Conservation (phyloP, 257 asterid species). For the Solanum gandarillasii region DNA sequence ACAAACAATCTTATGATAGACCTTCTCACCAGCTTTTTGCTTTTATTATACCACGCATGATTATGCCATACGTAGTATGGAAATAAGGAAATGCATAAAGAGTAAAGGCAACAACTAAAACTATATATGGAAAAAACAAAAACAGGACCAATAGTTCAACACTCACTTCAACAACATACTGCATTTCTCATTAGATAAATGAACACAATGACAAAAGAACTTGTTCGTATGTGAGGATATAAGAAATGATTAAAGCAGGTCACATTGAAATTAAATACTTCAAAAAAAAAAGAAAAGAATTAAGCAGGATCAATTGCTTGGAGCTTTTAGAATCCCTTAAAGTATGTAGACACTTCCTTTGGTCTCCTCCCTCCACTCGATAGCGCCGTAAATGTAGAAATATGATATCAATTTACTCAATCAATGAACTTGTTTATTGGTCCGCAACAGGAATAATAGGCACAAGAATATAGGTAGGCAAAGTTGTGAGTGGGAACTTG, state of each 20-base stretch:
- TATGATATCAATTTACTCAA: not conserved
- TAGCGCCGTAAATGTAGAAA: not conserved
- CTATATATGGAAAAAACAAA: not conserved
- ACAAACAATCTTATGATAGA: not conserved
- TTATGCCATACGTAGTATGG: not conserved
- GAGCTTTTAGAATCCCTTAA: not conserved
- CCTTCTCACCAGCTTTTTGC: not conserved
- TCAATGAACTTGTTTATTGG: constrained; percentile 17
- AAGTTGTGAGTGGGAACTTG: not conserved
- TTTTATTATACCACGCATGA: not conserved
- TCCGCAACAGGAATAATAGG: constrained; percentile 7
- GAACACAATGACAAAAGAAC: not conserved
- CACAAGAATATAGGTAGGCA: not conserved
- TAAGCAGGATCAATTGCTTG: not conserved
- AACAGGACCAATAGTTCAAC: not conserved
- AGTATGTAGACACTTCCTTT: not conserved
- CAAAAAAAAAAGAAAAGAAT: not conserved
- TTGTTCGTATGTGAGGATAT: not conserved
- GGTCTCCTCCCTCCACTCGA: not conserved
- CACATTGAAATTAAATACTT: not conserved
- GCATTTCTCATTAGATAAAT: not conserved
- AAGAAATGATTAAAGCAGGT: not conserved
- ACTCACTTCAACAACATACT: not conserved
- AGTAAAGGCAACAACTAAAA: not conserved
- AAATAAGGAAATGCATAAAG: not conserved